Base-by-base conservation (phyloP, 768 basidiomycete species). In the Cystobasidium onofrii region DNA sequence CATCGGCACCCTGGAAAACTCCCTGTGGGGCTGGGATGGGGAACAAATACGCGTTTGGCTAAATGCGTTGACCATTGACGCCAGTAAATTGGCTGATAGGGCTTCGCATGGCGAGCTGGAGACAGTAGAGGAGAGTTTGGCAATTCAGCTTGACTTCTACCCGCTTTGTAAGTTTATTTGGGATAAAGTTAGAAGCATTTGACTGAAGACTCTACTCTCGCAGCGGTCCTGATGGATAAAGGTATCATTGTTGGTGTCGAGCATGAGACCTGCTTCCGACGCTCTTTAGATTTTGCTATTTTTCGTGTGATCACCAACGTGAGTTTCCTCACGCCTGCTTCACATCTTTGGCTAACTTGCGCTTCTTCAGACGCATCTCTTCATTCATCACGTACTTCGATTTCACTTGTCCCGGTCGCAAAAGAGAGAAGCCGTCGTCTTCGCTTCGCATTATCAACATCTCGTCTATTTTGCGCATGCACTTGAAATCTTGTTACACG, bases 181-280 rank as follows among this genome's bases (percentile, higher is more conserved):
- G n/a, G n/a, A n/a, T n/a, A n/a, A n/a, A n/a, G n/a, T n/a, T n/a
- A n/a, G n/a, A n/a, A n/a, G n/a, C 0, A 50, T 12, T 62, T 63
- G 18, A 29, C 57, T 60, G 57, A 4, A 2, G 15, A 0, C 1
- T 3, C 36, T 3, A 15, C 17, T 0, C 13, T 1, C 31, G 39
- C 77, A 98, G 95, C 95, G 73, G 92, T 93, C 7, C 85, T 99
- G 29, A 98, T 98, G 93, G 94, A 97, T 81, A 99, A 97, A 80
- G 95, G 94, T 0, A 96, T 99, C 76, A 92, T 99, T 76, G 93
- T 97, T 77, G 95, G 95, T 9, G 91, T 90, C 31, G 94, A 97
- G 76, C 87, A 93, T 73, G 95, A 99, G 80, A 86, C 87, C 1
- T 88, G 87, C 1, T 84, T 88, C 18, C 85, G 90, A 66, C 82